Conservation (phyloP, 352 stramenopile genomes). For the Globisporangium spiculum region DNA sequence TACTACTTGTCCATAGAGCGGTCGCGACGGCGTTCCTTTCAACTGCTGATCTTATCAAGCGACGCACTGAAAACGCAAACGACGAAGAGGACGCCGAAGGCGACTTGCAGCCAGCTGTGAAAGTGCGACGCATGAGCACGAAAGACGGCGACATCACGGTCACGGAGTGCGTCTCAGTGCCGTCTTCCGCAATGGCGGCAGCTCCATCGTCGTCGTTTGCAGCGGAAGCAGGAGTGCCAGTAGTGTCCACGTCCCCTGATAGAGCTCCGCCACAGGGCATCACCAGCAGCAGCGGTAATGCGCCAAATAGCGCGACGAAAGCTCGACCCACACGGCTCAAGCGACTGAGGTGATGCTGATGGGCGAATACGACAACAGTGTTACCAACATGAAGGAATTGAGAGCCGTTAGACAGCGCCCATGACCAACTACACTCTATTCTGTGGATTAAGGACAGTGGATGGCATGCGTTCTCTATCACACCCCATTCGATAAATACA, state of each 20-base stretch:
- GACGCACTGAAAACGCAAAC: background rate
- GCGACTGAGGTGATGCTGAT: conserved; percentile 15
- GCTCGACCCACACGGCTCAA: conserved; percentile 21
- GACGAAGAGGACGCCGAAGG: background rate
- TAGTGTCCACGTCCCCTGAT: background rate
- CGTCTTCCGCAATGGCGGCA: background rate
- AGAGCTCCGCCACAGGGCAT: background rate
- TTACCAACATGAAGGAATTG: background rate
- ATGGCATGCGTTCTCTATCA: background rate
- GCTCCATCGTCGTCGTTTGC: background rate
- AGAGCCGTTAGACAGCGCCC: background rate
- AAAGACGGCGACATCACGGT: conserved; percentile 12
- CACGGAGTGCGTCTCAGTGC: conserved; percentile 9
- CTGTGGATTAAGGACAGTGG: background rate
- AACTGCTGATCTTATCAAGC: background rate
- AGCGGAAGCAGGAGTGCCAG: background rate
- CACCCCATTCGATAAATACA: background rate
- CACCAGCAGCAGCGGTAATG: conserved; percentile 1
- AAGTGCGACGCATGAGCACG: conserved; percentile 20
- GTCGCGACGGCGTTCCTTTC: conserved; percentile 11
- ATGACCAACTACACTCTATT: background rate
- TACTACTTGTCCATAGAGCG: background rate
- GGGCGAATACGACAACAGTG: too few species aligned
- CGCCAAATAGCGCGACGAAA: conserved; percentile 12
- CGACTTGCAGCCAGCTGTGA: background rate